Conservation (phyloP, 352 stramenopile species). For the Phytophthora macrochlamydospora region DNA sequence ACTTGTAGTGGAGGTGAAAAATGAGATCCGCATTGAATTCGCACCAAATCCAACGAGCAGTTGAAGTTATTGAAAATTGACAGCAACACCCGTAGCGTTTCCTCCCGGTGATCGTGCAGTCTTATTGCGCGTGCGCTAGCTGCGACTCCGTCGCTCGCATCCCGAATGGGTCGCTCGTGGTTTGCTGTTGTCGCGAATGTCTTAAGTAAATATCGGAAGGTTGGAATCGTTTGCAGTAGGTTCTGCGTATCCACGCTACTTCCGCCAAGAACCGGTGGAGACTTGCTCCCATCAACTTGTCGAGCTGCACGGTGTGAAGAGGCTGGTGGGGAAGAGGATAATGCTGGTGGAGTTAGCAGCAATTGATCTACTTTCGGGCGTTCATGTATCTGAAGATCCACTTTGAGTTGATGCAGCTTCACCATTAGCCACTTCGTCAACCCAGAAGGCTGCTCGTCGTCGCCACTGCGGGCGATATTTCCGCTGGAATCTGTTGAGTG, state of each 20-base stretch:
- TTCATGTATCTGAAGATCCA: conserved; percentile 42
- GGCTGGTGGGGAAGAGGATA: conserved; percentile 10
- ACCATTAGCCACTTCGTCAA: conserved; percentile 39
- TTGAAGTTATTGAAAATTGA: conserved; percentile 31
- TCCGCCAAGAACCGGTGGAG: neutral
- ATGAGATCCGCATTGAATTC: conserved; percentile 30
- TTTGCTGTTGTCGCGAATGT: conserved; percentile 15
- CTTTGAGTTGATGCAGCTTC: conserved; percentile 45
- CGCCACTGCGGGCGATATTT: neutral
- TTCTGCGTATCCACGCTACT: conserved; percentile 13
- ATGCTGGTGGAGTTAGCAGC: conserved; percentile 20
- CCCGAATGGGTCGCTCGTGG: conserved; percentile 8
- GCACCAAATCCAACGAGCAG: conserved; percentile 25
- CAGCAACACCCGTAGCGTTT: conserved; percentile 26
- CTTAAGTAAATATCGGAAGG: conserved; percentile 26
- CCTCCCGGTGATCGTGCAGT: conserved; percentile 26
- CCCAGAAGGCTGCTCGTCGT: conserved; percentile 23
- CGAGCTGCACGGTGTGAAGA: conserved; percentile 5
- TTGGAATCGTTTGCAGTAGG: conserved; percentile 39
- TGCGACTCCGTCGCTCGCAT: conserved; percentile 7
- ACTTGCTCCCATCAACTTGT: neutral
- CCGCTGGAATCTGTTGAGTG: conserved; percentile 1
- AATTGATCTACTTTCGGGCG: conserved; percentile 31
- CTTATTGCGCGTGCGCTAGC: conserved; percentile 20
- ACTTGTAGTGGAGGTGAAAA: conserved; percentile 13